These are phyloP conservation scores for Borealophlyctis nickersoniae DNA, from an alignment of 192 early-diverging fungal genomes.

Conservation along the genomic window DNA sequence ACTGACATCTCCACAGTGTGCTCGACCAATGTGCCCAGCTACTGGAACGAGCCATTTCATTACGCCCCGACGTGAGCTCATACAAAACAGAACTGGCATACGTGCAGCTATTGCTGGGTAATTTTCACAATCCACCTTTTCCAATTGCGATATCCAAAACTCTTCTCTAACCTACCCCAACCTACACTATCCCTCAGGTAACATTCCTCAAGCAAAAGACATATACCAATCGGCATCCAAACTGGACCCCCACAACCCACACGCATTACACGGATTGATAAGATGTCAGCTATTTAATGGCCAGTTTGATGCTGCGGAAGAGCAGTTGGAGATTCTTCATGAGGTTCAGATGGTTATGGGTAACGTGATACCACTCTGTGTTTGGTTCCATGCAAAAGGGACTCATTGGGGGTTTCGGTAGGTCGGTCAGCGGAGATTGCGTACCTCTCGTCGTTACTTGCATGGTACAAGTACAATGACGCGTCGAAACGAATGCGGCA, in stretches of 20 bases:
- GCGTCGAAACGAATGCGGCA: conserved; percentile 27
- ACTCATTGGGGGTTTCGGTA: conserved; percentile 1
- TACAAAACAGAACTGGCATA: conserved; percentile 43
- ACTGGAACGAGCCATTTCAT: conserved; percentile 28
- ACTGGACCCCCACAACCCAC: conserved; percentile 34
- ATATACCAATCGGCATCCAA: conserved; percentile 22
- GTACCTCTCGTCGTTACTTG: conserved; percentile 42
- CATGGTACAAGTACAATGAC: conserved; percentile 40
- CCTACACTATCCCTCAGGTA: background rate
- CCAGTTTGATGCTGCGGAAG: conserved; percentile 45
- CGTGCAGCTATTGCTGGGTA: conserved; percentile 34
- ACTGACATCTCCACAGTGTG: too few species aligned
- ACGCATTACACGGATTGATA: conserved; percentile 44
- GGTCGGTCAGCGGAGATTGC: conserved; percentile 32
- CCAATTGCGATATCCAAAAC: background rate
- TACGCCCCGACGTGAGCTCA: conserved; percentile 28
- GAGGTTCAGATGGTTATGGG: conserved; percentile 41
- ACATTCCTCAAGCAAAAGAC: conserved; percentile 15
- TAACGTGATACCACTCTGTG: conserved; percentile 2
- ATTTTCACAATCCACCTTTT: background rate
- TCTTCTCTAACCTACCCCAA: too few species aligned
- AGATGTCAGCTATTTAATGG: conserved; percentile 39
- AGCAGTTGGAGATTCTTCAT: conserved; percentile 52
- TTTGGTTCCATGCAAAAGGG: background rate
- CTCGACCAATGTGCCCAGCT: conserved; percentile 35